Evolutionary conservation across 2,329 filamentous ascomycete genomes (phyloP), one percentile per base, ranked within the genome.

Genomic region (Ophiostoma sp.): DNA sequence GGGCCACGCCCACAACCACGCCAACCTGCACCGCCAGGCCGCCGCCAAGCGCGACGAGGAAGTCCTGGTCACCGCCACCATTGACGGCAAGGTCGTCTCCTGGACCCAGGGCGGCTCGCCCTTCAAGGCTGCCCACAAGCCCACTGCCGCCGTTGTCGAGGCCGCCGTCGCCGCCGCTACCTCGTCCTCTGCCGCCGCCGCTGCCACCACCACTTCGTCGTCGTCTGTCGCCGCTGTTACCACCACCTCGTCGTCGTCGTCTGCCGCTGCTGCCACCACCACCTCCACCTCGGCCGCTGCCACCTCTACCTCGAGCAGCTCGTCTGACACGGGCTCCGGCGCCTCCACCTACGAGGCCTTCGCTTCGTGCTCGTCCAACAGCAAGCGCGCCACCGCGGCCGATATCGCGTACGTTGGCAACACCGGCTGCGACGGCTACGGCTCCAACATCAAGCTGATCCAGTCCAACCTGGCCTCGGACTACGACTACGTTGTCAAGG

Each of bases 371-470:
- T 74, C 77, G 72, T 48, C 35, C 33, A 72, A 72, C 72, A 73
- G 77, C 76, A 84, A 86, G 81, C 81, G 83, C 73, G 79, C 84
- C 74, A 83, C 83, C 70, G 20, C 74, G 54, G 79, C 77, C 70
- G 75, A 86, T 73, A 83, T 86, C 73, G 77, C 78, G 70, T 82
- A 83, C 77, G 75, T 73, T 4, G 84, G 84, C 74, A 86, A 86
- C 79, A 76, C 77, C 17, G 84, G 84, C 71, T 75, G 75, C 67
- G 1, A 71, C 10, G 74, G 72, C 71, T 85, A 80, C 76, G 83
- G 83, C 75, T 84, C 83, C 82, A 86, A 86, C 82, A 77, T 85
- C 67, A 82, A 83, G 81, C 72, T 79, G 41, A 76, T 86, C 71
- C 23, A 71, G 62, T 74, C 78, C 73, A 75, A 74, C 71, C 75